Conservation (phyloP, 495 filamentous ascomycete species). For the Penicillium ochrochloron region DNA sequence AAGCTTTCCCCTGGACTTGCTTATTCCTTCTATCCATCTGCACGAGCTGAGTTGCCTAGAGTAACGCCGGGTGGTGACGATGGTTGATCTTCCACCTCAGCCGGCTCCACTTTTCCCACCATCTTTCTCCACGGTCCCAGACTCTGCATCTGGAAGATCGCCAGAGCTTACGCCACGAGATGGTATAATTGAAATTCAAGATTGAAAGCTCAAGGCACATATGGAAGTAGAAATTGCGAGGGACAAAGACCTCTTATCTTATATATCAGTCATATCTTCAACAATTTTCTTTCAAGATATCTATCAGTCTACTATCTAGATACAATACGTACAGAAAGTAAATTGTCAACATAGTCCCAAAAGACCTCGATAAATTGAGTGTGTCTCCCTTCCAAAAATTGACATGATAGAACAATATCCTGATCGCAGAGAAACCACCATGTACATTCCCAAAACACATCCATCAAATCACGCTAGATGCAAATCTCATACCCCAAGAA, state of each 20-base stretch:
- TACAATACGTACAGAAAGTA: no score
- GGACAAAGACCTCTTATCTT: no score
- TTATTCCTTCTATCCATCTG: not conserved
- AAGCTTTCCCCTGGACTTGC: not conserved
- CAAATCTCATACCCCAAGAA: not conserved
- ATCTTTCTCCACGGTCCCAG: slow-evolving; percentile 18
- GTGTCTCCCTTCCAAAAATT: no score
- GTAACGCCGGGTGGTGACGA: not conserved
- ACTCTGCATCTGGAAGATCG: slow-evolving; percentile 11
- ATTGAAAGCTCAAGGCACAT: not conserved
- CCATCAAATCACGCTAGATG: not conserved
- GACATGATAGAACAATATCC: no score
- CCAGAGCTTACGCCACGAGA: slow-evolving; percentile 6
- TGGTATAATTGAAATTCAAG: not conserved
- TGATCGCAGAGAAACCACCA: no score
- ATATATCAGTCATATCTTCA: no score
- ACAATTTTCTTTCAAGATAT: no score
- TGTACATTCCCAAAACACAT: not conserved
- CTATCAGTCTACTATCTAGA: no score
- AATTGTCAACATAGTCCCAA: no score
- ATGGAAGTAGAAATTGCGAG: not conserved
- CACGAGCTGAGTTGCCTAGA: slow-evolving; percentile 8
- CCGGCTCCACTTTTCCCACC: slow-evolving; percentile 27
- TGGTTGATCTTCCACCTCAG: slow-evolving; percentile 27
- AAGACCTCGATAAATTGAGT: no score